These are phyloP conservation scores for Aspergillus homomorphus DNA, from an alignment of 495 filamentous ascomycete genomes.

Conservation along the genomic window DNA sequence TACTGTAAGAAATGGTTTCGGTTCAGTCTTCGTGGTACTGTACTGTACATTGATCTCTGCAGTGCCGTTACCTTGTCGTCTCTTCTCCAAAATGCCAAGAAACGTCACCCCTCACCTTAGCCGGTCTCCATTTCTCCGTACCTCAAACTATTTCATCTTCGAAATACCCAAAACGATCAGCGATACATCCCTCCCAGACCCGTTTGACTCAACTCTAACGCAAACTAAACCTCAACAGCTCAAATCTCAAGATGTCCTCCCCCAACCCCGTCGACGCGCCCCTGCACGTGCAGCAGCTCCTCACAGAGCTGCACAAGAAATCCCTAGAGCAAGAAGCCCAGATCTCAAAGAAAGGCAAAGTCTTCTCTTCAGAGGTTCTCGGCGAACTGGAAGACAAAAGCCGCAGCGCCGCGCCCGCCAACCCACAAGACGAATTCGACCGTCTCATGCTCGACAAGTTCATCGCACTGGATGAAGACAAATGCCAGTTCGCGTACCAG, in stretches of 20 bases:
- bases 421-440: conserved; percentile 27
- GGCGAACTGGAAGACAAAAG: conserved; percentile 17
- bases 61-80: no score
- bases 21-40: no score
- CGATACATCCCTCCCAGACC: no score
- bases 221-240: no score
- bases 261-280: conserved; percentile 22
- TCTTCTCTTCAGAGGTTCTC: conserved; percentile 16
- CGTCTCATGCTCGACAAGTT: conserved; percentile 45
- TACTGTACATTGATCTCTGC: no score
- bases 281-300: conserved; percentile 21
- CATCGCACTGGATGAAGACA: conserved; percentile 52
- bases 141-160: no score
- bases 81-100: no score
- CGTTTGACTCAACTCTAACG: no score
- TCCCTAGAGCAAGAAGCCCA: conserved; percentile 26
- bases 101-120: no score
- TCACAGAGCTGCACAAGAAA: conserved; percentile 21
- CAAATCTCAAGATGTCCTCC: background rate
- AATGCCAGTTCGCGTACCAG: conserved; percentile 49
- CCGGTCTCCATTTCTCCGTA: no score
- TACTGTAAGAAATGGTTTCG: no score
- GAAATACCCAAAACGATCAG: no score
- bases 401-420: background rate
- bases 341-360: conserved; percentile 24